Percentiles rank a stretch among this genome's conserved stretches.
phyloP scores from a whole-genome alignment of 1,284 basidiomycete species.

The Volvariella surrecta region DNA sequence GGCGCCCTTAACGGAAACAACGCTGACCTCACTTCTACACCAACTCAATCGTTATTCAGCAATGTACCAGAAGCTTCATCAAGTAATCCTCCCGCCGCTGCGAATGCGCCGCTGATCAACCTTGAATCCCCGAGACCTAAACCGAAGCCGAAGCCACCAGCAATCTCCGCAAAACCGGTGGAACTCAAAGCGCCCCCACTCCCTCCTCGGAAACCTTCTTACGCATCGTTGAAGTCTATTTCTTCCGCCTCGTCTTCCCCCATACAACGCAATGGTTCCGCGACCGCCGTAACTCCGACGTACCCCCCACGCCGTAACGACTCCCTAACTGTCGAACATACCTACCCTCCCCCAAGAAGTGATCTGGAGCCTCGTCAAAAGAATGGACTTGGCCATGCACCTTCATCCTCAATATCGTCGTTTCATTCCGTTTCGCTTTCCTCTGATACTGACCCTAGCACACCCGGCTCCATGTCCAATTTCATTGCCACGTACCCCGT shows the following conservation, averaged over 20 bases:
- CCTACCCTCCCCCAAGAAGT: constrained; percentile 42
- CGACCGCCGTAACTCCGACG: constrained; percentile 11
- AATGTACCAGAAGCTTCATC: constrained; percentile 2
- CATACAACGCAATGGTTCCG: constrained; percentile 6
- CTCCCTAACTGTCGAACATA: constrained; percentile 43
- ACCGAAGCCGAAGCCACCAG: constrained; percentile 16
- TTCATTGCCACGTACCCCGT: constrained; percentile 40
- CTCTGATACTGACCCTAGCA: constrained; percentile 44
- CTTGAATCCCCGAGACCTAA: constrained; percentile 35
- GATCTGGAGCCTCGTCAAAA: constrained; percentile 24
- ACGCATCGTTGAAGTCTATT: constrained; percentile 36
- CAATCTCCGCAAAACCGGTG: constrained; percentile 9
- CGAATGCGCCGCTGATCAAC: constrained; percentile 40
- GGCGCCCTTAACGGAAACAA: constrained; percentile 5
- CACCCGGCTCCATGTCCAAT: constrained; percentile 32
- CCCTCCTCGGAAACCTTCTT: constrained; percentile 58
- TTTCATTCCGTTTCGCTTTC: constrained; percentile 77
- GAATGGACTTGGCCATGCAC: constrained; percentile 37
- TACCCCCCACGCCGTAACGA: constrained; percentile 30
- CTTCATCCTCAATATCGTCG: constrained; percentile 66
- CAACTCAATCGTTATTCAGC: constrained; percentile 15
- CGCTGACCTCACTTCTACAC: constrained; percentile 18
- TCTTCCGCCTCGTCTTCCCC: constrained; percentile 23
- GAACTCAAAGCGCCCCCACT: constrained; percentile 37
- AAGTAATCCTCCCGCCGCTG: background rate